phyloP scores from a whole-genome alignment of 805 yeast genomes.

The Candida krabiensis region DNA sequence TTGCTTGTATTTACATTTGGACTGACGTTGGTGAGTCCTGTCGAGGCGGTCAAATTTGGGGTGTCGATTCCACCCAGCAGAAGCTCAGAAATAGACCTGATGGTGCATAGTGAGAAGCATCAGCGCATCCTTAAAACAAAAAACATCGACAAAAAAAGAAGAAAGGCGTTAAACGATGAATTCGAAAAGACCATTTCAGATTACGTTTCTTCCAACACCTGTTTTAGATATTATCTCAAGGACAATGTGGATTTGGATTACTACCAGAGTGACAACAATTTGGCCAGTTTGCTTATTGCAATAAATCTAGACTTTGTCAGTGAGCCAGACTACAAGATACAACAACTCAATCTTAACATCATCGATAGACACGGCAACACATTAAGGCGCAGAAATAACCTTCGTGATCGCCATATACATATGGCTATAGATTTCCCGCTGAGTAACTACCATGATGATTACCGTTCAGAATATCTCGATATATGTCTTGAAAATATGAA shows the following conservation, averaged over 20 bases:
- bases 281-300: constrained; percentile 20
- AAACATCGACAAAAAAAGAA: constrained; percentile 9
- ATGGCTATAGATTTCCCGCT: constrained; percentile 27
- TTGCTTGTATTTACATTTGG: no score
- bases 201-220: constrained; percentile 17
- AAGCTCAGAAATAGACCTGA: constrained; percentile 9
- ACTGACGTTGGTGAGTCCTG: no score
- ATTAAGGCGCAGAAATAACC: constrained; percentile 25
- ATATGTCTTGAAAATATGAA: constrained; percentile 33
- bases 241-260: constrained; percentile 11
- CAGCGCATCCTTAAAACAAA: constrained; percentile 8
- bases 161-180: constrained; percentile 5
- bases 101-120: constrained; percentile 11
- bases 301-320: constrained; percentile 20
- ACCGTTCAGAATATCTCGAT: constrained; percentile 23
- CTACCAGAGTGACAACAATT: not conserved
- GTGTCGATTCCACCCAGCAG: constrained; percentile 15
- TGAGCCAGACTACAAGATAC: constrained; percentile 18
- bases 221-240: constrained; percentile 16
- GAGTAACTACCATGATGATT: constrained; percentile 12
- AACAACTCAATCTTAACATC: constrained; percentile 28
- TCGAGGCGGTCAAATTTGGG: no score
- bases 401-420: constrained; percentile 15
- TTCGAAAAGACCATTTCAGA: constrained; percentile 8
- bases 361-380: constrained; percentile 29